Evolutionary conservation across 352 stramenopile genomes (phyloP).

Genomic region (Phytophthora foliorum): DNA sequence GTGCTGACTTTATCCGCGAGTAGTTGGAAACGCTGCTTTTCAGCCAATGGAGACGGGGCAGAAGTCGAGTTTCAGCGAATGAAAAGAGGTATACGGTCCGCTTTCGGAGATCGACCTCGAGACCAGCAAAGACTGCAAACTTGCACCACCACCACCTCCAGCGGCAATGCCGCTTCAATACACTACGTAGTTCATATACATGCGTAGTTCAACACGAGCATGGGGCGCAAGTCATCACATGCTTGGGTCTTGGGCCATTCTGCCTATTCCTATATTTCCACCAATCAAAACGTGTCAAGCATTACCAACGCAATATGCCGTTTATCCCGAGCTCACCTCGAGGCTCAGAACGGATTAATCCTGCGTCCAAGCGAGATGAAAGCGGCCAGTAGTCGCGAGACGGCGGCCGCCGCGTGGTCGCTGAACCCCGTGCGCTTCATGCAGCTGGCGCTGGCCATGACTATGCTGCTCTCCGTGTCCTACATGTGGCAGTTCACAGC

Average conservation of each 20-base stretch:
- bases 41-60: slow-evolving; percentile 8
- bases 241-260: no score
- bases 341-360: slow-evolving; percentile 19
- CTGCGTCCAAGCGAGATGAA: slow-evolving; percentile 28
- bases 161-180: background rate
- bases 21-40: slow-evolving; percentile 18
- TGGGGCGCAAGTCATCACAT: no score
- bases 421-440: slow-evolving; percentile 75
- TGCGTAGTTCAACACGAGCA: no score
- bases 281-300: background rate
- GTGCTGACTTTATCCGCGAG: slow-evolving; percentile 34
- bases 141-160: background rate
- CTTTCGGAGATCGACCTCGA: slow-evolving; percentile 12
- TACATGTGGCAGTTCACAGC: slow-evolving; percentile 82
- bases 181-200: background rate
- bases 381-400: slow-evolving; percentile 13
- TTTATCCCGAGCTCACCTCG: slow-evolving; percentile 9
- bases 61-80: slow-evolving; percentile 27
- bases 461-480: slow-evolving; percentile 66
- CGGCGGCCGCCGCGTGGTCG: slow-evolving; percentile 16
- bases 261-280: background rate
- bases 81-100: slow-evolving; percentile 23
- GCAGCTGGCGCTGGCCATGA: slow-evolving; percentile 66
- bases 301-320: slow-evolving; percentile 4
- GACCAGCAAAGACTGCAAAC: no score